phyloP scores from a whole-genome alignment of 768 basidiomycete species.

The Russula abietina region DNA sequence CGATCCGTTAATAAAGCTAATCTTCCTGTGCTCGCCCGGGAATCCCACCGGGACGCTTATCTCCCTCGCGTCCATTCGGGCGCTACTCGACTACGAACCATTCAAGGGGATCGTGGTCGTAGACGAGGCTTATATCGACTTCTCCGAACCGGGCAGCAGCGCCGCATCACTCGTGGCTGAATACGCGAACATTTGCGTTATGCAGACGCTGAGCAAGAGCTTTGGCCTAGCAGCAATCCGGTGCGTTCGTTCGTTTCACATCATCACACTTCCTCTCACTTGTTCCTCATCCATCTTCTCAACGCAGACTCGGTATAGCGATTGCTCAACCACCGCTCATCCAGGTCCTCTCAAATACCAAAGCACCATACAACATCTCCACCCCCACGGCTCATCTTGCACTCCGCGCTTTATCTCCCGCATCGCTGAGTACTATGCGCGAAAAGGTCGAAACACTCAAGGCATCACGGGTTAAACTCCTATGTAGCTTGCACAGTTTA shows the following conservation, averaged over 20 bases:
- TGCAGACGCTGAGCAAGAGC: slow-evolving; percentile 94
- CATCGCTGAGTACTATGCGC: slow-evolving; percentile 59
- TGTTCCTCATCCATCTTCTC: neutral
- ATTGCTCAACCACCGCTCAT: slow-evolving; percentile 86
- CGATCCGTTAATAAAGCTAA: slow-evolving; percentile 78
- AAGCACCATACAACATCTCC: slow-evolving; percentile 97
- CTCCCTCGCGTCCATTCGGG: slow-evolving; percentile 58
- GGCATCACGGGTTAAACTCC: slow-evolving; percentile 50
- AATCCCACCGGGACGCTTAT: slow-evolving; percentile 93
- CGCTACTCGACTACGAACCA: slow-evolving; percentile 66
- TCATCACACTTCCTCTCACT: neutral
- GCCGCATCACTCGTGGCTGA: slow-evolving; percentile 68
- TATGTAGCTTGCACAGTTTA: slow-evolving; percentile 44
- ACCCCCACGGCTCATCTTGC: slow-evolving; percentile 83
- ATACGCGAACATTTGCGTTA: slow-evolving; percentile 87
- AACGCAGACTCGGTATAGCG: slow-evolving; percentile 77
- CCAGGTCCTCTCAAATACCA: slow-evolving; percentile 88
- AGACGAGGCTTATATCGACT: slow-evolving; percentile 98
- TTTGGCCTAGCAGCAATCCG: slow-evolving; percentile 95
- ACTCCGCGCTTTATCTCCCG: slow-evolving; percentile 63
- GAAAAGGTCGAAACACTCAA: slow-evolving; percentile 54
- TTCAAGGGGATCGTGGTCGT: slow-evolving; percentile 92
- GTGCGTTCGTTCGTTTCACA: slow-evolving; percentile 52
- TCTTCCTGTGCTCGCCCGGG: slow-evolving; percentile 95
- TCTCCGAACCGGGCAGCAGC: slow-evolving; percentile 55